These are phyloP conservation scores for Alternaria angustiovoidea DNA, from an alignment of 2,329 filamentous ascomycete genomes.

Conservation along the genomic window DNA sequence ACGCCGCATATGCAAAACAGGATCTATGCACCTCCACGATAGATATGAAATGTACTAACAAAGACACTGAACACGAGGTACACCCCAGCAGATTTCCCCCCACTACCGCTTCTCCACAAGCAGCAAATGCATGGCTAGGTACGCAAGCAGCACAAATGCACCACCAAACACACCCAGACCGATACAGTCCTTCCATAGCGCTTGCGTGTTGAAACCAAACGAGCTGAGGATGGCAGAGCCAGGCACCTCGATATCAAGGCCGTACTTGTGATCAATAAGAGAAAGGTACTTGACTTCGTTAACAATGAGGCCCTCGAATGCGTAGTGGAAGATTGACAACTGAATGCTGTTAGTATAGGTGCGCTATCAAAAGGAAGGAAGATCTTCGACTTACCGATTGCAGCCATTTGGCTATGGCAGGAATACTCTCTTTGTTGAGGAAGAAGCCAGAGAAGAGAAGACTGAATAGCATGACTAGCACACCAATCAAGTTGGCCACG, in stretches of 20 bases:
- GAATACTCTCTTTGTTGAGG: constrained; percentile 93
- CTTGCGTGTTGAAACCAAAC: constrained; percentile 90
- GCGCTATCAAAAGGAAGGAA: neutral
- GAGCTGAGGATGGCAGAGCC: constrained; percentile 92
- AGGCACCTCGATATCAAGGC: constrained; percentile 93
- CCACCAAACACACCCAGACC: constrained; percentile 84
- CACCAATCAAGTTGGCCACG: constrained; percentile 92
- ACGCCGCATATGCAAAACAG: constrained; percentile 1
- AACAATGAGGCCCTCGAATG: constrained; percentile 94
- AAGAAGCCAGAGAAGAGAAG: constrained; percentile 92
- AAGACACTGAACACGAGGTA: neutral
- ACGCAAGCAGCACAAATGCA: constrained; percentile 86
- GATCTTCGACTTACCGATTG: constrained; percentile 69
- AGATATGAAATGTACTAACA: neutral
- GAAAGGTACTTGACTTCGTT: constrained; percentile 94
- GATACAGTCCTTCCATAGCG: constrained; percentile 83
- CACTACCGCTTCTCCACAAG: constrained; percentile 85
- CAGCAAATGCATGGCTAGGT: constrained; percentile 90
- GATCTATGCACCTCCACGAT: neutral
- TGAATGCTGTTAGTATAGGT: constrained; percentile 42
- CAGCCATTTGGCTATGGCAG: constrained; percentile 83
- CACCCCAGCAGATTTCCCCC: neutral
- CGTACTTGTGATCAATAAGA: constrained; percentile 92
- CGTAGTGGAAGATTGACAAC: constrained; percentile 97
- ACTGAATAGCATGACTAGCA: constrained; percentile 96